These are phyloP conservation scores for Scutellaria baicalensis DNA, from an alignment of 257 asterid species.

Conservation along the genomic window DNA sequence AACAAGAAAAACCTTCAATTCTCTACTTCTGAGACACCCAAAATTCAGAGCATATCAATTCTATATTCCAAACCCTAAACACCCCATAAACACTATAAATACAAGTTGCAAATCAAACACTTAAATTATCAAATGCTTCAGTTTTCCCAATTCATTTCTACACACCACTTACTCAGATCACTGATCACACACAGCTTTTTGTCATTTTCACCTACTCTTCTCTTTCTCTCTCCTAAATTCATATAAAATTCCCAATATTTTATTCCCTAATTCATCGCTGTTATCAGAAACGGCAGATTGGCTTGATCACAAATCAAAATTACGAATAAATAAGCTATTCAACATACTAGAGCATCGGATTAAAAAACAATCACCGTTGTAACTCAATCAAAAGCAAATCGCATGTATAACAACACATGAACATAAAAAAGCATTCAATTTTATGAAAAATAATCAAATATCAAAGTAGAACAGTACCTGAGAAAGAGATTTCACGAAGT, in stretches of 20 bases:
- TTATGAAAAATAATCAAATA: not conserved
- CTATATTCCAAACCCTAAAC: not conserved
- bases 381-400: too few relatives aligned
- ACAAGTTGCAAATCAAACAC: not conserved
- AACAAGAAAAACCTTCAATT: not conserved
- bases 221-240: too few relatives aligned
- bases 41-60: not conserved
- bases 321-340: not conserved
- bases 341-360: not conserved
- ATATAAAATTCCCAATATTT: too few relatives aligned
- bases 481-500: not conserved
- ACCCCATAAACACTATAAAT: not conserved
- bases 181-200: not conserved
- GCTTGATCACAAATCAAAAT: not conserved
- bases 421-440: not conserved
- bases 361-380: too few relatives aligned
- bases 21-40: not conserved
- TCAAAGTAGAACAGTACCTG: constrained; percentile 14
- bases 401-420: not conserved
- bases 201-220: too few relatives aligned
- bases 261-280: not conserved
- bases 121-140: not conserved
- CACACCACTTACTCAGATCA: not conserved
- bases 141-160: constrained; percentile 11
- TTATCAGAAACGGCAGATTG: not conserved